Percentiles rank a stretch among this genome's conserved stretches.
Conservation (phyloP, 2,329 filamentous ascomycete genomes). For the Fusarium chlamydosporum region DNA sequence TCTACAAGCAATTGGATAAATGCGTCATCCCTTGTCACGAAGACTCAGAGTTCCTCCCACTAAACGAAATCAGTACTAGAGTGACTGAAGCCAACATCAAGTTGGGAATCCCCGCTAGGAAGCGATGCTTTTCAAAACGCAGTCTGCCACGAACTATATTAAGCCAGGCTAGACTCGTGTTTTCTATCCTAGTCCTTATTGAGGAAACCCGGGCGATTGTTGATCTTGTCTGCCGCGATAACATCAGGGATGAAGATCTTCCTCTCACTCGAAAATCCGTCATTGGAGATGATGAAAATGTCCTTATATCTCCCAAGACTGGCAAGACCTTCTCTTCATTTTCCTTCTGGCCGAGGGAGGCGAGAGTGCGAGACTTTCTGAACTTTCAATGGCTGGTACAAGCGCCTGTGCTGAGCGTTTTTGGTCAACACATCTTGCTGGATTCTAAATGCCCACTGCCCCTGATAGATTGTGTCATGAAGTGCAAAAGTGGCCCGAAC, state of each 20-base stretch:
- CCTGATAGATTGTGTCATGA: background rate
- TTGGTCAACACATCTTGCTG: constrained; percentile 10
- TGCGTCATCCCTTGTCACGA: background rate
- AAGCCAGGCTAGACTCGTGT: constrained; percentile 15
- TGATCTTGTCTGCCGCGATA: constrained; percentile 9
- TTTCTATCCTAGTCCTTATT: constrained; percentile 32
- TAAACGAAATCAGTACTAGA: constrained; percentile 1
- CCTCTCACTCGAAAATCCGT: constrained; percentile 11
- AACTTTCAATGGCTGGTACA: constrained; percentile 34
- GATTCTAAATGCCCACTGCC: constrained; percentile 14
- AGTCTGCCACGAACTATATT: background rate
- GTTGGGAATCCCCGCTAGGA: background rate
- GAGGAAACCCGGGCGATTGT: constrained; percentile 8
- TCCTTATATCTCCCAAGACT: constrained; percentile 9
- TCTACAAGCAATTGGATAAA: constrained; percentile 4
- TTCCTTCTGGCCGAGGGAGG: constrained; percentile 1
- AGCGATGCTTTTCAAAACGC: constrained; percentile 6
- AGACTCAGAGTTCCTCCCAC: constrained; percentile 1
- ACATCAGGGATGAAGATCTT: constrained; percentile 28
- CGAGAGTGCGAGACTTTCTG: constrained; percentile 19
- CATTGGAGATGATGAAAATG: background rate
- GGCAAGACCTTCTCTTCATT: constrained; percentile 9
- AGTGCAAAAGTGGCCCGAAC: background rate
- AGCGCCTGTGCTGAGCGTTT: constrained; percentile 19
- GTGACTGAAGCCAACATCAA: constrained; percentile 3